Evolutionary conservation across 805 yeast species (phyloP).

Genomic region (Scheffersomyces stipitis): DNA sequence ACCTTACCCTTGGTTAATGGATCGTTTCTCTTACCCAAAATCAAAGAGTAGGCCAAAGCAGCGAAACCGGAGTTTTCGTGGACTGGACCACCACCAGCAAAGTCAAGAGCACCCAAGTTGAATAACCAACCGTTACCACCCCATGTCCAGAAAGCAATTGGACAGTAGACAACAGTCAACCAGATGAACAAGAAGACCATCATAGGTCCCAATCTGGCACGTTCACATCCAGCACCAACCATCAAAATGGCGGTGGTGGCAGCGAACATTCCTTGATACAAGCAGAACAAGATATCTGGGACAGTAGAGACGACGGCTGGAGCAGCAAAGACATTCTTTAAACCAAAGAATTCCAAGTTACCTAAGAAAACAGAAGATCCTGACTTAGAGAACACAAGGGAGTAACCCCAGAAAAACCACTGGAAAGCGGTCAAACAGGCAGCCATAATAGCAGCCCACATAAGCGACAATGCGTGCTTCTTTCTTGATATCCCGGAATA

Average conservation of each 20-base stretch:
- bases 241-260: conserved; percentile 87
- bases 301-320: conserved; percentile 64
- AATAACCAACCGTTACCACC: conserved; percentile 89
- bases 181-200: conserved; percentile 91
- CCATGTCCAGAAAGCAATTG: conserved; percentile 98
- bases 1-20: conserved; percentile 65
- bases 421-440: conserved; percentile 82
- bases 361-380: conserved; percentile 72
- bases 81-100: conserved; percentile 99
- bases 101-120: conserved; percentile 82
- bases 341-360: conserved; percentile 73
- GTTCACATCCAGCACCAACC: conserved; percentile 98
- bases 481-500: conserved; percentile 94
- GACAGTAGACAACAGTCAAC: conserved; percentile 95
- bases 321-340: conserved; percentile 79
- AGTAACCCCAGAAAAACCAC: conserved; percentile 99
- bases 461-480: conserved; percentile 88
- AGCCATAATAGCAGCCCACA: conserved; percentile 94
- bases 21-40: conserved; percentile 91
- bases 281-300: conserved; percentile 90
- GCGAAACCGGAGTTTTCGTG: conserved; percentile 94
- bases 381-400: conserved; percentile 76
- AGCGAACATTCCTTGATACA: conserved; percentile 97
- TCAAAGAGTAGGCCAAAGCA: conserved; percentile 89
- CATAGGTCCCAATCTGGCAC: conserved; percentile 95